These are phyloP conservation scores for Nannizzia gypsea DNA, from an alignment of 2,329 filamentous ascomycete species.

Conservation along the genomic window DNA sequence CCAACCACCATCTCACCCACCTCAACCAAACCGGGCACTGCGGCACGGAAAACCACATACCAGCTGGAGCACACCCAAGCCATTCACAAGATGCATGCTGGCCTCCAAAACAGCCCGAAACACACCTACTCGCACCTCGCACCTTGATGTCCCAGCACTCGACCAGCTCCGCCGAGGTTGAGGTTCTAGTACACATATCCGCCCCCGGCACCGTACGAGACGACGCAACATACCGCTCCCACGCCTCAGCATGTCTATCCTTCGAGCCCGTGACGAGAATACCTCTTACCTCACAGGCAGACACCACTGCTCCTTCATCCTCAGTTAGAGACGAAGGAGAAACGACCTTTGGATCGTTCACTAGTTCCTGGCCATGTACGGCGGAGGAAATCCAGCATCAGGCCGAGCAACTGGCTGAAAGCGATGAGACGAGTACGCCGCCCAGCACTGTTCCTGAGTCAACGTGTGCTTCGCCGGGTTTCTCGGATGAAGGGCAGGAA, in stretches of 20 bases:
- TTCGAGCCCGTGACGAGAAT: slow-evolving; percentile 22
- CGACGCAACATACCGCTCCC: slow-evolving; percentile 29
- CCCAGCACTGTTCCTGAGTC: slow-evolving; percentile 11
- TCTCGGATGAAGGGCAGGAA: too few species aligned
- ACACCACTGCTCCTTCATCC: not conserved
- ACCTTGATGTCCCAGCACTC: slow-evolving; percentile 1
- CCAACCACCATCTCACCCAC: too few species aligned
- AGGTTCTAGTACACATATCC: slow-evolving; percentile 34
- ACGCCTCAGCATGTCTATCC: slow-evolving; percentile 27
- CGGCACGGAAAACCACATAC: too few species aligned
- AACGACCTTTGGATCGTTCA: not conserved
- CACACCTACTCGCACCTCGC: not conserved
- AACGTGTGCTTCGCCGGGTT: too few species aligned
- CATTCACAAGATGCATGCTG: not conserved
- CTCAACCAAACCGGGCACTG: too few species aligned
- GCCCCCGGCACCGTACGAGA: slow-evolving; percentile 28
- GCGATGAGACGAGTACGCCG: too few species aligned
- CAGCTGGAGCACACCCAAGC: not conserved
- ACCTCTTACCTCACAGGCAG: not conserved
- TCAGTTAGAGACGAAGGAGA: not conserved
- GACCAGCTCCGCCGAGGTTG: slow-evolving; percentile 12
- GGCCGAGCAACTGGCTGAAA: too few species aligned
- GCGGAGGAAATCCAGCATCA: too few species aligned
- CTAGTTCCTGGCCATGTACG: not conserved
- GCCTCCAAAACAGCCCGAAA: not conserved